Percentiles rank a stretch among this genome's conserved stretches.
Conservation (phyloP, 108 stramenopile species). For the Nitzschia sp. region DNA sequence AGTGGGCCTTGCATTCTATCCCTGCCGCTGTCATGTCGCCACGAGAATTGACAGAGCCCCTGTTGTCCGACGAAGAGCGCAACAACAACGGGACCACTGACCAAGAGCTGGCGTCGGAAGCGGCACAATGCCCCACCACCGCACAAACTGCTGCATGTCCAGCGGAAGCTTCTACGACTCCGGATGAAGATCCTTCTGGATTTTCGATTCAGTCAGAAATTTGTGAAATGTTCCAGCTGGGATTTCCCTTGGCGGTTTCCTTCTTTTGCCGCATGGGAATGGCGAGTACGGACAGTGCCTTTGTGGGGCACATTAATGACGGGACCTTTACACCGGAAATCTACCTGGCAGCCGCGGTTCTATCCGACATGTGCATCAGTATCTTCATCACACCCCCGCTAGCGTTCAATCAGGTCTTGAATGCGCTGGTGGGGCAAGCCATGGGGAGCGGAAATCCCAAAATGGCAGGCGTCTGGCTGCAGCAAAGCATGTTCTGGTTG, state of each 20-base stretch:
- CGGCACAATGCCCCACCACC: too few relatives aligned
- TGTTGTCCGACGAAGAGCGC: slow-evolving; percentile 4
- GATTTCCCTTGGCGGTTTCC: slow-evolving; percentile 38
- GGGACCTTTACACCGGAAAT: slow-evolving; percentile 29
- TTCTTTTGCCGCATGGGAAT: slow-evolving; percentile 53
- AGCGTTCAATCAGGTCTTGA: slow-evolving; percentile 52
- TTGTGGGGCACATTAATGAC: slow-evolving; percentile 43
- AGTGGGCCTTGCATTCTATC: too few relatives aligned
- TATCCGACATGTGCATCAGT: slow-evolving; percentile 76
- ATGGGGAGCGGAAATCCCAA: slow-evolving; percentile 58
- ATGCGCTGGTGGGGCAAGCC: slow-evolving; percentile 48
- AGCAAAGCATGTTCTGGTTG: slow-evolving; percentile 52
- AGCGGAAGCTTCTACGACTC: neutral
- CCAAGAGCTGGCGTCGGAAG: neutral
- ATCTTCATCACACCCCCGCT: slow-evolving; percentile 58
- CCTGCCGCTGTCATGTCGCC: neutral
- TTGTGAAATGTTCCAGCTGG: slow-evolving; percentile 31
- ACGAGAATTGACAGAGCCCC: slow-evolving; percentile 12
- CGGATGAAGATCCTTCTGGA: neutral
- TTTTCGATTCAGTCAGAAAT: slow-evolving; percentile 26
- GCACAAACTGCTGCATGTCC: neutral
- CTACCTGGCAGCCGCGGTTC: slow-evolving; percentile 61
- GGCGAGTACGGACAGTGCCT: slow-evolving; percentile 44
- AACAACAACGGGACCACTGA: slow-evolving; percentile 1
- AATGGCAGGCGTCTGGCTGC: slow-evolving; percentile 61